Conservation (phyloP, 495 filamentous ascomycete genomes). For the Neurospora sp. region DNA sequence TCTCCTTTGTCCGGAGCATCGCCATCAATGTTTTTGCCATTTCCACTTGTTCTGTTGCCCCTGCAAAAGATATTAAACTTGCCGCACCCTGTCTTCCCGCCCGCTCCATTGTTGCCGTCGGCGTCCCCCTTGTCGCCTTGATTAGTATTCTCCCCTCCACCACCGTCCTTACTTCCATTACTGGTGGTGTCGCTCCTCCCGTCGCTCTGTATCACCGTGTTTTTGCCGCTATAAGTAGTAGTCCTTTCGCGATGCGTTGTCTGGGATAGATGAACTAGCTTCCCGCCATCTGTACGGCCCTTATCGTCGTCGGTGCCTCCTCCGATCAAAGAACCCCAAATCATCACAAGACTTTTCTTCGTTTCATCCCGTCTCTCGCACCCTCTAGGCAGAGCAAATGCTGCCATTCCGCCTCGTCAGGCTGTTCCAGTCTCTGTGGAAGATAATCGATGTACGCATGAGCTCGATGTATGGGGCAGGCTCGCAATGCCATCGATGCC, state of each 20-base stretch:
- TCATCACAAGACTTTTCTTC: background rate
- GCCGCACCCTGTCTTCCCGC: constrained; percentile 4
- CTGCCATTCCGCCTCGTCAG: background rate
- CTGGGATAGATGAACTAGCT: background rate
- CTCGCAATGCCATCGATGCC: background rate
- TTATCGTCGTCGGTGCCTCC: background rate
- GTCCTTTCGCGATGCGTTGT: background rate
- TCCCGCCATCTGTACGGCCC: background rate
- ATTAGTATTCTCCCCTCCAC: constrained; percentile 3
- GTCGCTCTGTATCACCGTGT: background rate
- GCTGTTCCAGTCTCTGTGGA: background rate
- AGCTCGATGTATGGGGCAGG: background rate
- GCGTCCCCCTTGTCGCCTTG: constrained; percentile 3
- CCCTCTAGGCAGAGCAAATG: background rate
- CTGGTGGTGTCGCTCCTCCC: background rate
- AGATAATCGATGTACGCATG: background rate
- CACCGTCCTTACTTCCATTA: background rate
- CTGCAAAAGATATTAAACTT: constrained; percentile 1
- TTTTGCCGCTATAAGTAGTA: background rate
- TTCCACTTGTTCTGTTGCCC: constrained; percentile 9
- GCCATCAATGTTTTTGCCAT: constrained; percentile 7
- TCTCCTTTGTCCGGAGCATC: constrained; percentile 4
- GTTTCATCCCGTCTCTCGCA: background rate
- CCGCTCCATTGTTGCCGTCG: constrained; percentile 7
- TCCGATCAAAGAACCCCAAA: background rate